These are phyloP conservation scores for Xenoacremonium recifei DNA, from an alignment of 2,329 filamentous ascomycete species.

Conservation along the genomic window DNA sequence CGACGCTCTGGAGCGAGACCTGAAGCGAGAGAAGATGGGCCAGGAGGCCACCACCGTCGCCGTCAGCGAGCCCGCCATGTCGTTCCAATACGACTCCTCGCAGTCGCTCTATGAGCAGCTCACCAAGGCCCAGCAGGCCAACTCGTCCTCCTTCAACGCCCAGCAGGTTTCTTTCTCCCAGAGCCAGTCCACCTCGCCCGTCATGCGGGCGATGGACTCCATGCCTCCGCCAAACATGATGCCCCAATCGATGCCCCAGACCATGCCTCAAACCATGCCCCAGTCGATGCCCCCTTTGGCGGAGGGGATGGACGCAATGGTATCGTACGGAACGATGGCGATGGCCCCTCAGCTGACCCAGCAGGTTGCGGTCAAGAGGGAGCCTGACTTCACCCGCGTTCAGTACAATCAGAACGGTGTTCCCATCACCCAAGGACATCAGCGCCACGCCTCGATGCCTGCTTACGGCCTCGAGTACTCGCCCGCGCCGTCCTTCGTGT, in stretches of 20 bases:
- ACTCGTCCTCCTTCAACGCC: constrained; percentile 92
- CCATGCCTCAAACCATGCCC: not conserved
- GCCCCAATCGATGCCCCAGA: constrained; percentile 50
- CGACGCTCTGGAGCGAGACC: constrained; percentile 91
- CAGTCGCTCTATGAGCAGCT: constrained; percentile 99
- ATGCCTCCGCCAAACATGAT: constrained; percentile 93
- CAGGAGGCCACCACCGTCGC: constrained; percentile 97
- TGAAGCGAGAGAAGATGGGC: constrained; percentile 99
- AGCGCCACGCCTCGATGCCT: constrained; percentile 97
- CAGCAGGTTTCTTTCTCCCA: constrained; percentile 69
- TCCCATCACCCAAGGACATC: constrained; percentile 77
- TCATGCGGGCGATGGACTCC: constrained; percentile 85
- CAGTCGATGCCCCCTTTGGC: constrained; percentile 55
- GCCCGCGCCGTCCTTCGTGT: constrained; percentile 94
- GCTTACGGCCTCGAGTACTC: constrained; percentile 95
- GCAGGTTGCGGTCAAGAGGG: constrained; percentile 75
- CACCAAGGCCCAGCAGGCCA: constrained; percentile 98
- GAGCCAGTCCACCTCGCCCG: constrained; percentile 82
- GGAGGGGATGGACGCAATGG: constrained; percentile 71
- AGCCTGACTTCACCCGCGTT: constrained; percentile 77
- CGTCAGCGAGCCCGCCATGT: constrained; percentile 93
- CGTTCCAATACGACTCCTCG: constrained; percentile 98
- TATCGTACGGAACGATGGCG: constrained; percentile 65
- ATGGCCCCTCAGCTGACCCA: constrained; percentile 70
- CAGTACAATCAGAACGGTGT: constrained; percentile 93